These are phyloP conservation scores for Rhinocladiella similis DNA, from an alignment of 2,329 filamentous ascomycete genomes.

Conservation along the genomic window DNA sequence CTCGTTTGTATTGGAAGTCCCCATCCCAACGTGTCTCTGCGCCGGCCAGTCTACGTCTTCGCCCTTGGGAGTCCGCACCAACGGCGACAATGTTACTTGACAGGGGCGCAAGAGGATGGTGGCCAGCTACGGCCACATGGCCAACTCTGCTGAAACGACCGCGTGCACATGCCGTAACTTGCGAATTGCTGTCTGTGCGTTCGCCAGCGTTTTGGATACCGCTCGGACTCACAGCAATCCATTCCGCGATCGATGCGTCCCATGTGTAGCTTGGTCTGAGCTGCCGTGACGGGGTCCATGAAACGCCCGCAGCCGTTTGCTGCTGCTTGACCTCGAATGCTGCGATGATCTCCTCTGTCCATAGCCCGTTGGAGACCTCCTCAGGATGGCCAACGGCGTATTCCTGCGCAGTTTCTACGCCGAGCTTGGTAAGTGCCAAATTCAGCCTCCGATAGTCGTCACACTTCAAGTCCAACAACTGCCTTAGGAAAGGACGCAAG, in stretches of 20 bases:
- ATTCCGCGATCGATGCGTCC: slow-evolving; percentile 60
- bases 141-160: no score
- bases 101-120: neutral
- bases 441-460: neutral
- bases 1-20: slow-evolving; percentile 14
- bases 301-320: slow-evolving; percentile 11
- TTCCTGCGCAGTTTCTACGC: slow-evolving; percentile 39
- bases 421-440: slow-evolving; percentile 2
- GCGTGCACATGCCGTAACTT: no score
- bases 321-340: neutral
- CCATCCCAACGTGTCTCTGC: slow-evolving; percentile 7
- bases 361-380: slow-evolving; percentile 37
- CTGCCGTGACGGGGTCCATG: slow-evolving; percentile 18
- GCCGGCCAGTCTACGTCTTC: neutral
- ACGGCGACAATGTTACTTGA: neutral
- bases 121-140: neutral
- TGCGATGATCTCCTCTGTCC: slow-evolving; percentile 40
- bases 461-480: neutral
- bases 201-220: neutral
- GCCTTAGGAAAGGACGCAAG: neutral
- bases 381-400: slow-evolving; percentile 41
- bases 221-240: slow-evolving; percentile 53
- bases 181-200: no score
- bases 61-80: slow-evolving; percentile 25
- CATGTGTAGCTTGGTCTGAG: slow-evolving; percentile 43